Conservation (phyloP, 2,329 filamentous ascomycete genomes). For the Cryphonectria parasitica region DNA sequence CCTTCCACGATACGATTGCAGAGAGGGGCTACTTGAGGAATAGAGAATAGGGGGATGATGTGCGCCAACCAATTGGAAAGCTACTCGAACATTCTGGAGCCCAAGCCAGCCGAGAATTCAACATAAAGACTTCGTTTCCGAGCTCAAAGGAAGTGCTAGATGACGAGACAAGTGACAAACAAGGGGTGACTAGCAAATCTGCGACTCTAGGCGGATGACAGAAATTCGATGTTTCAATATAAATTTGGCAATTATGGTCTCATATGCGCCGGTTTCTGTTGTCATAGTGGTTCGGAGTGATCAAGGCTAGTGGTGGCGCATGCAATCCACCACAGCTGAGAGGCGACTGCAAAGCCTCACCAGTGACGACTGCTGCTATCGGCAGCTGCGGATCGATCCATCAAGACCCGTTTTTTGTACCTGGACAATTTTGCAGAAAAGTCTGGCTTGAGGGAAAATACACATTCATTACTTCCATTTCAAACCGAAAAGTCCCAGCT, state of each 20-base stretch:
- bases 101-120: not conserved
- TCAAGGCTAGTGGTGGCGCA: not conserved
- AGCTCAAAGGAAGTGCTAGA: not conserved
- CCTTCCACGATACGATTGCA: not conserved
- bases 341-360: slow-evolving; percentile 11
- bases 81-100: not conserved
- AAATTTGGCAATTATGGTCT: too few relatives aligned
- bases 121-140: not conserved
- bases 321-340: not conserved
- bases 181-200: not conserved
- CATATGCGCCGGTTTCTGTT: not conserved
- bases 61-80: not conserved
- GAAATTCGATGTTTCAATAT: not conserved
- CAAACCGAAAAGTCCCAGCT: not conserved
- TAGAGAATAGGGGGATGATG: not conserved
- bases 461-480: not conserved
- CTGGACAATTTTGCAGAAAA: not conserved
- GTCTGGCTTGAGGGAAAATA: not conserved
- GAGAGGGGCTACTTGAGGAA: not conserved
- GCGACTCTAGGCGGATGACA: not conserved
- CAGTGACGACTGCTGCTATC: slow-evolving; percentile 4
- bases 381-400: not conserved
- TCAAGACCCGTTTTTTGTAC: not conserved
- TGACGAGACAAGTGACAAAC: not conserved
- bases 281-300: not conserved